phyloP scores from a whole-genome alignment of 345 rosid species.

The Triadica sebifera region DNA sequence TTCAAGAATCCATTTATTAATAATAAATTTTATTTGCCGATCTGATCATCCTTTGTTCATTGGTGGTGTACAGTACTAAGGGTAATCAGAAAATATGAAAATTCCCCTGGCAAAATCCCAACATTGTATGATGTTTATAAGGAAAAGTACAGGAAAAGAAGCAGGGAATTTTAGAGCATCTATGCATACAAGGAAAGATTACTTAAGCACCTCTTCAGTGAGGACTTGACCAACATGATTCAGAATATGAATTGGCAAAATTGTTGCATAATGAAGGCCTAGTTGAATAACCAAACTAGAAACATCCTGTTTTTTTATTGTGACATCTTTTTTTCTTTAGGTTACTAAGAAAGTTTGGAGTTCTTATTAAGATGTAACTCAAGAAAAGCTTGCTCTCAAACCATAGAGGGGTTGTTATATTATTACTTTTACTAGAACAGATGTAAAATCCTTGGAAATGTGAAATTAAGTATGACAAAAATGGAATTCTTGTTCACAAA shows the following conservation, averaged over 20 bases:
- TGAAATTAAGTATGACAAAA: background rate
- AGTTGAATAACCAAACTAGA: background rate
- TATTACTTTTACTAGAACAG: background rate
- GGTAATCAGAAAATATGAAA: background rate
- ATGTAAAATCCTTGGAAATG: background rate
- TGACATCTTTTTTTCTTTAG: background rate
- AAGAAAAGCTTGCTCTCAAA: background rate
- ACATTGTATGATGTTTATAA: too few relatives aligned
- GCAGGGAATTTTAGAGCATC: too few relatives aligned
- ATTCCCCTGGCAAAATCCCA: background rate
- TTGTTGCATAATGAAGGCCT: background rate
- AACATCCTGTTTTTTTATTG: background rate
- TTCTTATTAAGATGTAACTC: background rate
- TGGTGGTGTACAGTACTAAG: background rate
- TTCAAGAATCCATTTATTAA: background rate
- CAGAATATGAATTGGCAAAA: too few relatives aligned
- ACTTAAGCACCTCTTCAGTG: background rate
- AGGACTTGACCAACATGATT: background rate
- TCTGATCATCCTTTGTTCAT: background rate
- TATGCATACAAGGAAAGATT: too few relatives aligned
- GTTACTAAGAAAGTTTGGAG: background rate
- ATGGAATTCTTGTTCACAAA: too few relatives aligned
- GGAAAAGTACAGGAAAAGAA: too few relatives aligned
- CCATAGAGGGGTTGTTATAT: background rate
- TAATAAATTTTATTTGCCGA: background rate